A percentile compares a stretch with the other conserved stretches of the same genome.
These are phyloP conservation scores for Astrothelium macrocarpum DNA, from an alignment of 495 filamentous ascomycete genomes.

Conservation along the genomic window DNA sequence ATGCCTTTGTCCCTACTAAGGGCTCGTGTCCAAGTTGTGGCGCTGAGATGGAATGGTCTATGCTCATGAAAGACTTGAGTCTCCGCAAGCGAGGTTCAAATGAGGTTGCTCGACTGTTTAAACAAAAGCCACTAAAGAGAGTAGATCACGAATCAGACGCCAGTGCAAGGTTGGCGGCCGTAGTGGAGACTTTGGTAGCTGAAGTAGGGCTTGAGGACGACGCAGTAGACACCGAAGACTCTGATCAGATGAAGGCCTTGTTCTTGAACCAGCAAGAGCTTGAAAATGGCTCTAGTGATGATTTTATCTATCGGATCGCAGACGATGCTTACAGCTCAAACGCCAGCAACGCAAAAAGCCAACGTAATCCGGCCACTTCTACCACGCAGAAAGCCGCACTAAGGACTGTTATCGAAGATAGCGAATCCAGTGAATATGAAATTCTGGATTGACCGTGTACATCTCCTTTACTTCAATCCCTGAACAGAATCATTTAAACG, in stretches of 20 bases:
- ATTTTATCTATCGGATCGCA: conserved; percentile 15
- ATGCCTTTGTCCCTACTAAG: conserved; percentile 52
- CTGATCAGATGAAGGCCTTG: conserved; percentile 16
- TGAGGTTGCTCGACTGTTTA: conserved; percentile 55
- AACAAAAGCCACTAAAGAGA: conserved; percentile 37
- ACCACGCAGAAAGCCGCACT: not conserved
- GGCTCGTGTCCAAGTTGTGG: conserved; percentile 69
- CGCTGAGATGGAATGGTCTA: conserved; percentile 54
- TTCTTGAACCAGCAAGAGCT: not conserved
- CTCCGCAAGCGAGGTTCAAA: conserved; percentile 57
- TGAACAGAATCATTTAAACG: too few relatives aligned
- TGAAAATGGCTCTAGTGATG: conserved; percentile 11
- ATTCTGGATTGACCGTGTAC: conserved; percentile 34
- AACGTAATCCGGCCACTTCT: conserved; percentile 8
- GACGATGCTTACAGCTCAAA: conserved; percentile 7
- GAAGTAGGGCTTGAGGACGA: conserved; percentile 5
- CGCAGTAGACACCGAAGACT: conserved; percentile 26
- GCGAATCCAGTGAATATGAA: conserved; percentile 47
- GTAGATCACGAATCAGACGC: not conserved
- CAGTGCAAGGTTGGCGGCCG: conserved; percentile 7
- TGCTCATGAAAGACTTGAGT: conserved; percentile 73
- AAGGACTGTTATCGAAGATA: conserved; percentile 47
- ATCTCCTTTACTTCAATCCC: too few relatives aligned
- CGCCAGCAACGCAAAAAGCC: conserved; percentile 17
- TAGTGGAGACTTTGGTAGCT: conserved; percentile 5